These are phyloP conservation scores for Oidium heveae DNA, from an alignment of 2,329 filamentous ascomycete species.

Conservation along the genomic window DNA sequence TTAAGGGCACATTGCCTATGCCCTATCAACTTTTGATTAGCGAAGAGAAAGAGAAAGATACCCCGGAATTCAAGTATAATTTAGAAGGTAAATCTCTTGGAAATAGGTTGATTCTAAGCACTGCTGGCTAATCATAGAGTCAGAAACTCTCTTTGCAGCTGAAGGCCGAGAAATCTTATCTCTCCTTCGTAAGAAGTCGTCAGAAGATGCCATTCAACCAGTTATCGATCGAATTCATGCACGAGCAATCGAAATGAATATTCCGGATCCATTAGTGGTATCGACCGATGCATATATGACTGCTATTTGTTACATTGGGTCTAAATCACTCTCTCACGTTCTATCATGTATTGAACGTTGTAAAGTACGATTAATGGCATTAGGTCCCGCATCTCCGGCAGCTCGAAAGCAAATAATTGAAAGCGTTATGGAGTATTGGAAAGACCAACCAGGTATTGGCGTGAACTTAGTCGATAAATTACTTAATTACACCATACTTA, in stretches of 20 bases:
- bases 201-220: slow-evolving; percentile 66
- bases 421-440: slow-evolving; percentile 82
- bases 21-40: slow-evolving; percentile 61
- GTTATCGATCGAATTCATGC: slow-evolving; percentile 59
- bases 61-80: slow-evolving; percentile 83
- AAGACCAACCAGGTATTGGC: slow-evolving; percentile 71
- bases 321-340: slow-evolving; percentile 88
- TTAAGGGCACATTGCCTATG: slow-evolving; percentile 75
- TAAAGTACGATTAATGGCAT: slow-evolving; percentile 64
- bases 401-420: slow-evolving; percentile 74
- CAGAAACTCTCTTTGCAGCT: slow-evolving; percentile 54
- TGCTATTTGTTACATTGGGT: slow-evolving; percentile 75
- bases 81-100: slow-evolving; percentile 34
- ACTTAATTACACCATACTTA: slow-evolving; percentile 88
- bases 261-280: slow-evolving; percentile 52
- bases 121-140: slow-evolving; percentile 4
- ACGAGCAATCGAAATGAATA: slow-evolving; percentile 41
- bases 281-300: slow-evolving; percentile 89
- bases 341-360: slow-evolving; percentile 87
- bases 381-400: slow-evolving; percentile 47
- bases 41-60: slow-evolving; percentile 76
- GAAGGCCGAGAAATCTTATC: slow-evolving; percentile 64
- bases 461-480: slow-evolving; percentile 89
- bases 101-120: background rate
- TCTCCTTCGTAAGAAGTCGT: slow-evolving; percentile 60